Evolutionary conservation across 2,329 filamentous ascomycete genomes (phyloP).

Genomic region (Cytospora schulzeri): DNA sequence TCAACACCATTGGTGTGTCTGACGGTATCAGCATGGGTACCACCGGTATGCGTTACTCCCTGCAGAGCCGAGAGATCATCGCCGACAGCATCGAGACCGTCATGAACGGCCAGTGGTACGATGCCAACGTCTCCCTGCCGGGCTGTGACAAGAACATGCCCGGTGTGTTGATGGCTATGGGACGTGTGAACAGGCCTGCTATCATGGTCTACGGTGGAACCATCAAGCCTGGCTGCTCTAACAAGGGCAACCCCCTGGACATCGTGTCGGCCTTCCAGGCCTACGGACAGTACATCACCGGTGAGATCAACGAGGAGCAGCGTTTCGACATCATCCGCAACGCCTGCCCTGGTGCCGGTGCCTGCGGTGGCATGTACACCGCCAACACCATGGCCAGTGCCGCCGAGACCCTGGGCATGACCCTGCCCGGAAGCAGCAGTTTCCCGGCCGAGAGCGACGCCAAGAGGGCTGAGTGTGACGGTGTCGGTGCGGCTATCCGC

Average conservation of each 20-base stretch:
- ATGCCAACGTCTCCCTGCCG: conserved; percentile 93
- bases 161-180: conserved; percentile 89
- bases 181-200: conserved; percentile 87
- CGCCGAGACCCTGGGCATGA: conserved; percentile 74
- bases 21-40: conserved; percentile 99
- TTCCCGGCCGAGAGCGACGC: conserved; percentile 73
- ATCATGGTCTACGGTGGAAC: conserved; percentile 98
- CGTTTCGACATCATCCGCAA: conserved; percentile 93
- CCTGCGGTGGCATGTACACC: conserved; percentile 85
- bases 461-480: conserved; percentile 74
- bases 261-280: conserved; percentile 98
- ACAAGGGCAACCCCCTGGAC: conserved; percentile 76
- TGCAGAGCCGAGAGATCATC: conserved; percentile 95
- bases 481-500: conserved; percentile 72
- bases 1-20: conserved; percentile 98
- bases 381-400: conserved; percentile 77
- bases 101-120: conserved; percentile 98
- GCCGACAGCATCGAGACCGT: conserved; percentile 98
- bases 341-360: conserved; percentile 82
- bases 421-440: conserved; percentile 79
- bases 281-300: conserved; percentile 91
- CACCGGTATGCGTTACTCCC: conserved; percentile 90
- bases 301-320: conserved; percentile 87
- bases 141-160: conserved; percentile 99
- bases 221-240: conserved; percentile 87